Percentiles rank a stretch among this genome's conserved stretches.
Conservation (phyloP, 2,329 filamentous ascomycete genomes). For the Colletotrichum echinochloae region DNA sequence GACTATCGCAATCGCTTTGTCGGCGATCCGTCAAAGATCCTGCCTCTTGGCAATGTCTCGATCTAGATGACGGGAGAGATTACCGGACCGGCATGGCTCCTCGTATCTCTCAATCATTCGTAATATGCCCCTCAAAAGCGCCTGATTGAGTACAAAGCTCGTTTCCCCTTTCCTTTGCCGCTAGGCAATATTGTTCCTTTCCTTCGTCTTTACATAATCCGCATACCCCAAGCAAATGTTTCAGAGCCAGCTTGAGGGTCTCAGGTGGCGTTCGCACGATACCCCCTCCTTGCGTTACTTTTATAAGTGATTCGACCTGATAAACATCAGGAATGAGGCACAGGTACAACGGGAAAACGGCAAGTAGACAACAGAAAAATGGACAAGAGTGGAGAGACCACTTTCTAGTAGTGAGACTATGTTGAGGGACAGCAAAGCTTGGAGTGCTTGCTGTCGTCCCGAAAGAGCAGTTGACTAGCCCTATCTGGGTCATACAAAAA, state of each 20-base stretch:
- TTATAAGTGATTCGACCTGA: constrained; percentile 36
- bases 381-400: constrained; percentile 9
- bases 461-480: constrained; percentile 24
- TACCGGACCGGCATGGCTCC: constrained; percentile 1
- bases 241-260: constrained; percentile 15
- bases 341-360: constrained; percentile 36
- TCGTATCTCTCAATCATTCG: constrained; percentile 9
- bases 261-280: constrained; percentile 35
- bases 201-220: constrained; percentile 34
- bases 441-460: background rate
- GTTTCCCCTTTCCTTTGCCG: constrained; percentile 22
- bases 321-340: constrained; percentile 28
- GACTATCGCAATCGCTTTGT: constrained; percentile 74
- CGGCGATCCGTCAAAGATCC: constrained; percentile 72
- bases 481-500: constrained; percentile 21
- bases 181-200: constrained; percentile 30
- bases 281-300: constrained; percentile 40
- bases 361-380: constrained; percentile 37
- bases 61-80: constrained; percentile 45
- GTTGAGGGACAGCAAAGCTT: constrained; percentile 12
- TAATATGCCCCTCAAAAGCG: constrained; percentile 15
- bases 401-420: constrained; percentile 17
- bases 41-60: constrained; percentile 65
- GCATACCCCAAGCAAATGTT: constrained; percentile 11
- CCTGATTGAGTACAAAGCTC: constrained; percentile 15